Percentiles rank a stretch among this genome's conserved stretches.
Conservation (phyloP, 768 basidiomycete species). For the Termitomyces bulborhizus region DNA sequence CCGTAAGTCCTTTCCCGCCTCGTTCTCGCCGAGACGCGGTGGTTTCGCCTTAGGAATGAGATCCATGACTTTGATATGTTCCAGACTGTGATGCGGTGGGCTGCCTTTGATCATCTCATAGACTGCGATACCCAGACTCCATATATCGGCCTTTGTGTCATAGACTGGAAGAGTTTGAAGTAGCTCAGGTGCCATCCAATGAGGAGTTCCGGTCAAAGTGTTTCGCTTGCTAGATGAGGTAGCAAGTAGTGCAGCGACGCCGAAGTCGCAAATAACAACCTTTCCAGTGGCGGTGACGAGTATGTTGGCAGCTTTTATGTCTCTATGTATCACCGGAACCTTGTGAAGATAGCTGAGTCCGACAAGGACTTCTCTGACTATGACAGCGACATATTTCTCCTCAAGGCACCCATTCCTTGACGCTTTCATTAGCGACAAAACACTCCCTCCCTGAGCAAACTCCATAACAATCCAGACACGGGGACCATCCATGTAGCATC, state of each 20-base stretch:
- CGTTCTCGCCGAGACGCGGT: conserved; percentile 68
- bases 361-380: conserved; percentile 82
- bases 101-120: conserved; percentile 97
- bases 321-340: conserved; percentile 92
- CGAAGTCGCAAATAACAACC: conserved; percentile 97
- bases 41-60: conserved; percentile 84
- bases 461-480: conserved; percentile 99
- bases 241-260: conserved; percentile 88
- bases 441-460: conserved; percentile 91
- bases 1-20: conserved; percentile 79
- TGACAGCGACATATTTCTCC: conserved; percentile 84
- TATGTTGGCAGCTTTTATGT: conserved; percentile 97
- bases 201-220: conserved; percentile 94
- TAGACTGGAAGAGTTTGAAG: conserved; percentile 85
- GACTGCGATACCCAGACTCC: conserved; percentile 94
- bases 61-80: conserved; percentile 81
- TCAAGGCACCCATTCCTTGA: conserved; percentile 70
- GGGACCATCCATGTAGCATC: conserved; percentile 92
- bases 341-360: conserved; percentile 89
- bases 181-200: conserved; percentile 99
- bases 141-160: conserved; percentile 97
- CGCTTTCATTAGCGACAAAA: conserved; percentile 89
- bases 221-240: conserved; percentile 87
- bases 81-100: conserved; percentile 82
- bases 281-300: conserved; percentile 85